Evolutionary conservation across 106 monocot genomes (phyloP).

Genomic region (Triglochin maritima): DNA sequence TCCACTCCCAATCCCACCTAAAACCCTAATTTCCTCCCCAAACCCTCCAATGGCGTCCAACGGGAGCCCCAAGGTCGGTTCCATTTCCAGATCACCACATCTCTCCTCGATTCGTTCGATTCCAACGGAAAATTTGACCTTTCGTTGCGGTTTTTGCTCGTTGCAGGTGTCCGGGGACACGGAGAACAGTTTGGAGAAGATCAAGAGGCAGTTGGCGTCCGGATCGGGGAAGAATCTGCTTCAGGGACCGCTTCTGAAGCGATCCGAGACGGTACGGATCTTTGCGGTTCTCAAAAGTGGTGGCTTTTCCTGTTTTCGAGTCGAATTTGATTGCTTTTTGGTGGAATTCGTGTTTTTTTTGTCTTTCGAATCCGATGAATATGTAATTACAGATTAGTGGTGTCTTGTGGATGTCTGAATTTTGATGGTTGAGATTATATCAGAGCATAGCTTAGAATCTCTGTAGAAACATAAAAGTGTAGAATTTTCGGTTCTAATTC

Average conservation of each 20-base stretch:
- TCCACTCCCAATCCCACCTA: constrained; percentile 6
- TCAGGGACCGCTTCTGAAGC: constrained; percentile 87
- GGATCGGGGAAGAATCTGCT: constrained; percentile 68
- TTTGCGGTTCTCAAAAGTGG: too few relatives aligned
- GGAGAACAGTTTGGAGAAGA: constrained; percentile 94
- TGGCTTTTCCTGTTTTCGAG: neutral
- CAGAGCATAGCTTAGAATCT: too few relatives aligned
- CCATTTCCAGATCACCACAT: neutral
- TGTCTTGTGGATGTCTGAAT: too few relatives aligned
- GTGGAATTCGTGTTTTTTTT: neutral
- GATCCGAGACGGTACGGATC: constrained; percentile 75
- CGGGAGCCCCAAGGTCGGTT: neutral
- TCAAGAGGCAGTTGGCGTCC: constrained; percentile 80
- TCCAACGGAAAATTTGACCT: neutral
- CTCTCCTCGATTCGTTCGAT: neutral
- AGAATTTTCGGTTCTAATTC: too few relatives aligned
- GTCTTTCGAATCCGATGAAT: too few relatives aligned
- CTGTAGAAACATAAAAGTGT: too few relatives aligned
- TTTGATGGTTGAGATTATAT: too few relatives aligned
- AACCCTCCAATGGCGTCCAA: constrained; percentile 3
- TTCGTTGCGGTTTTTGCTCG: constrained; percentile 1
- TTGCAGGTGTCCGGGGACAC: constrained; percentile 42
- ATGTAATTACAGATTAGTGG: too few relatives aligned
- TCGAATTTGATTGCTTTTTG: neutral
- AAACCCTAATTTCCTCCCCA: neutral